Base-by-base conservation (phyloP, 164 flowering plant genomes). In the Platanus orientalis region DNA sequence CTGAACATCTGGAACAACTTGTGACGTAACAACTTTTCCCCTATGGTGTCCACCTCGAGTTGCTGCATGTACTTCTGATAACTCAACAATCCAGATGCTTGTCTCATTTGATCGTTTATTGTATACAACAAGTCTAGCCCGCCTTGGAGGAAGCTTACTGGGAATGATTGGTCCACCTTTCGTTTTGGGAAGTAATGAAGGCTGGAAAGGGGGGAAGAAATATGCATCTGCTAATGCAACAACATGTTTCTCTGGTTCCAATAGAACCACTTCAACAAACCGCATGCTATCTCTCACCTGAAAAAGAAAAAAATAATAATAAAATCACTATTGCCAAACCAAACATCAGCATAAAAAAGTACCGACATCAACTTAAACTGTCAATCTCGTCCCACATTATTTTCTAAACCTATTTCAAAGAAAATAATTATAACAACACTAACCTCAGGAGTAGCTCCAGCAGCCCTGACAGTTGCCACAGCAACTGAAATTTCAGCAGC, bases 371-470 rank as follows among this genome's bases (percentile, higher is more conserved):
- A 19, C 53, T 60, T 27, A 20, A 21, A 51, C 47, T 32, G 51
- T 32, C 24, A 50, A 32, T 34, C 26, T 36, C 54, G 7, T 32
- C 12, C 23, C 29, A 26, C 12, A 48, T 20, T 30, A 59, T 28
- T 27, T 20, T 26, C 11, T 14, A 42, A 51, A 28, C 40, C 25
- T 4, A 39, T 24, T n/a, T 29, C 62, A 47, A 26, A 48, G 26
- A 21, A 13, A 39, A 61, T 1, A 32, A 62, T 48, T 5, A 26
- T 10, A 45, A 9, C 13, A n/a, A 16, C 57, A 30, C 36, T 63
- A 58, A 92, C 98, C 98, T 92, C 98, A 30, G 98, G 95, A n/a
- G 95, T 92, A 39, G 92, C 83, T 62, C 98, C 98, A 71, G 96
- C 98, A 51, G 96, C 93, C 65, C 98, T 80, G 62, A 92, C 98